Evolutionary conservation across 306 rosid genomes (phyloP).

Genomic region (Gynostemma pentaphyllum): DNA sequence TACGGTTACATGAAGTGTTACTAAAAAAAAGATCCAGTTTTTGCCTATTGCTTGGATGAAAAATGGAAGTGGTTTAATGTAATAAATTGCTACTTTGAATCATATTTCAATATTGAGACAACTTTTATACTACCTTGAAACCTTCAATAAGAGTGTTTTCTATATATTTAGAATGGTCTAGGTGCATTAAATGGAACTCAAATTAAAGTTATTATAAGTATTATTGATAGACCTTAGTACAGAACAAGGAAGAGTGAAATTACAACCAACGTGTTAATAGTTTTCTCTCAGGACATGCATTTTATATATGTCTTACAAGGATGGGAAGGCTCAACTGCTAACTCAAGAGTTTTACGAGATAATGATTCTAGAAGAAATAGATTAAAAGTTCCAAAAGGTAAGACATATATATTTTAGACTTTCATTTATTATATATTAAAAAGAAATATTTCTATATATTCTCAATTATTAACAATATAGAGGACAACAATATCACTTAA

Average conservation of each 20-base stretch:
- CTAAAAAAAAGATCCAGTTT: too few relatives aligned
- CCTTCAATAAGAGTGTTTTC: too few relatives aligned
- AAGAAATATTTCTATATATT: too few relatives aligned
- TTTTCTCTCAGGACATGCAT: not conserved
- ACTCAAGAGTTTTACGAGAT: not conserved
- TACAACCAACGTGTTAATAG: not conserved
- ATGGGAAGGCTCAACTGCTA: not conserved
- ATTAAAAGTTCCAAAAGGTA: not conserved
- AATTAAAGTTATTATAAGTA: not conserved
- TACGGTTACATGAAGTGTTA: too few relatives aligned
- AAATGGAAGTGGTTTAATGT: not conserved
- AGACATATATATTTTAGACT: not conserved
- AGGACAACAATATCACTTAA: too few relatives aligned
- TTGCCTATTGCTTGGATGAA: too few relatives aligned
- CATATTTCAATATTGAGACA: not conserved
- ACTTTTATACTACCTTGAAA: too few relatives aligned
- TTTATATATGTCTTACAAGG: not conserved
- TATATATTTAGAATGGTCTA: not conserved
- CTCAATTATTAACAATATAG: too few relatives aligned
- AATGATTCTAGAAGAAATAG: not conserved
- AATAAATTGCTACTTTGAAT: not conserved
- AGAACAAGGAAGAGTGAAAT: too few relatives aligned
- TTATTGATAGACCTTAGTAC: not conserved
- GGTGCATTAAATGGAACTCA: slow-evolving; percentile 5
- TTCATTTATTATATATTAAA: too few relatives aligned